A percentile compares a stretch with the other conserved stretches of the same genome.
phyloP scores from a whole-genome alignment of 257 asterid species.

The Fraxinus quadrangulata region DNA sequence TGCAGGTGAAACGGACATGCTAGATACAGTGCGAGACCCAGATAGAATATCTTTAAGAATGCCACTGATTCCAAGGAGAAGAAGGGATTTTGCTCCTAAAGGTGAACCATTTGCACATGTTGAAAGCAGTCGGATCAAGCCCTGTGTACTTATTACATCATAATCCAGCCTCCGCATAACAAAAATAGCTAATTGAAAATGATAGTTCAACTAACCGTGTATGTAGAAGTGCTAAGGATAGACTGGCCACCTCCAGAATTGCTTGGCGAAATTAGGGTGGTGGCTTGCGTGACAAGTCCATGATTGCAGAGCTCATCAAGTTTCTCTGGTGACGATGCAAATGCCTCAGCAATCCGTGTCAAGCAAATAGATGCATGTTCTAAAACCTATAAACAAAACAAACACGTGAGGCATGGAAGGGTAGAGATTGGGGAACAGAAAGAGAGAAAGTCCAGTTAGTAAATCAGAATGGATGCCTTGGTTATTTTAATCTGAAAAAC shows the following conservation, averaged over 20 bases:
- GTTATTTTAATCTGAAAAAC: not conserved
- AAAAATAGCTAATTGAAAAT: conserved; percentile 14
- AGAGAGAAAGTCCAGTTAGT: not conserved
- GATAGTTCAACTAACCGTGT: conserved; percentile 58
- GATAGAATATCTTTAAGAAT: conserved; percentile 84
- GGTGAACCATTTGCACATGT: conserved; percentile 96
- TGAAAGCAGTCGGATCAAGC: conserved; percentile 88
- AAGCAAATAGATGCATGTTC: conserved; percentile 96
- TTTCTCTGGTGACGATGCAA: conserved; percentile 90
- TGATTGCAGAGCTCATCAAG: conserved; percentile 94
- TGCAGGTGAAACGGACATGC: conserved; percentile 88
- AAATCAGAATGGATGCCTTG: not conserved
- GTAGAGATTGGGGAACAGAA: conserved; percentile 6
- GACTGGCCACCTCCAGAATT: conserved; percentile 92
- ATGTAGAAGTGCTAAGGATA: conserved; percentile 85
- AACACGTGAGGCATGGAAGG: not conserved
- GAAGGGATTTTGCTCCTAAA: conserved; percentile 80
- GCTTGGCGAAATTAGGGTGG: conserved; percentile 81
- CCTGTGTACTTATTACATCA: conserved; percentile 59
- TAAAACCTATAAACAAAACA: conserved; percentile 59
- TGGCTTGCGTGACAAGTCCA: conserved; percentile 96
- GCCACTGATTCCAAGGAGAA: conserved; percentile 89
- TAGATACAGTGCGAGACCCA: conserved; percentile 77
- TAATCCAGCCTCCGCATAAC: conserved; percentile 19
- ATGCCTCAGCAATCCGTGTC: conserved; percentile 97